A percentile compares a stretch with the other conserved stretches of the same genome.
These are phyloP conservation scores for Mortierella sp. DNA, from an alignment of 371 early-diverging fungal genomes.

Conservation along the genomic window DNA sequence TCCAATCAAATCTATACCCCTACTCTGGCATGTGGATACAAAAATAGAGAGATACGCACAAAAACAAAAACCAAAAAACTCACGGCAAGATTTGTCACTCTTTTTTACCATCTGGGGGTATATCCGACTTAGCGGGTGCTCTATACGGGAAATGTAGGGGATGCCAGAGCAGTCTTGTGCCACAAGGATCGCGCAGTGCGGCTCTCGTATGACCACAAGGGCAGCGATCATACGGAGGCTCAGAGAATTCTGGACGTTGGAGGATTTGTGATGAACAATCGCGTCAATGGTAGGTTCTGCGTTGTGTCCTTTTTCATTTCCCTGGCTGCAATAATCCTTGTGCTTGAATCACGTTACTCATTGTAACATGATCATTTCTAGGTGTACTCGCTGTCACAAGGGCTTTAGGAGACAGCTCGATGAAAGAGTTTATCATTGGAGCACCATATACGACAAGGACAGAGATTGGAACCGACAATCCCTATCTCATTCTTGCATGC, in stretches of 20 bases:
- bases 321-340: not conserved
- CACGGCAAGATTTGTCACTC: no score
- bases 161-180: slow-evolving; percentile 93
- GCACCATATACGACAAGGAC: slow-evolving; percentile 95
- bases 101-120: no score
- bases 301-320: no score
- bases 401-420: slow-evolving; percentile 93
- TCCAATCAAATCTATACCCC: not conserved
- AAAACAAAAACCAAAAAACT: no score
- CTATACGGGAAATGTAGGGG: slow-evolving; percentile 96
- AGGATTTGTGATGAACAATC: slow-evolving; percentile 96
- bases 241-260: slow-evolving; percentile 92
- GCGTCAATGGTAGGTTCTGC: slow-evolving; percentile 90
- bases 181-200: slow-evolving; percentile 88
- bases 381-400: slow-evolving; percentile 97
- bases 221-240: slow-evolving; percentile 89
- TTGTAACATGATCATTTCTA: slow-evolving; percentile 29
- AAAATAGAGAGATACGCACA: no score
- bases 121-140: slow-evolving; percentile 72
- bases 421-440: slow-evolving; percentile 97
- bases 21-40: no score
- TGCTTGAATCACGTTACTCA: not conserved
- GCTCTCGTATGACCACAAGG: slow-evolving; percentile 98
- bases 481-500: slow-evolving; percentile 94
- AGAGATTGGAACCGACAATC: slow-evolving; percentile 76